Conservation (phyloP, 441 rosid species). For the Populus hybrid region DNA sequence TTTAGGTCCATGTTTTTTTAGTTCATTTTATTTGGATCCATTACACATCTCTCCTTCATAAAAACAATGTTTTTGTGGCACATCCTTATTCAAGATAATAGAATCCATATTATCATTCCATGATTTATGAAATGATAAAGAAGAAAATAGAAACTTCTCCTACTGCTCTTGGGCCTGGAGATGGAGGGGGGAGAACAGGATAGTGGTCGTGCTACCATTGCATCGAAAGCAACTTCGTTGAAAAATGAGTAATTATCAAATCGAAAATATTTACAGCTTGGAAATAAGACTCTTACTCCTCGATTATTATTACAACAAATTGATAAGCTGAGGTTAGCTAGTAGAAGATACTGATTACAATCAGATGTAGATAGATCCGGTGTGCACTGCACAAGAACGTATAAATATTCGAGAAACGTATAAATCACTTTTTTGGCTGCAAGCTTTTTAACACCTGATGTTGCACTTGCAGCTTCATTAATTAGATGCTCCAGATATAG, state of each 20-base stretch:
- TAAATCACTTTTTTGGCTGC: not conserved
- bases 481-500: too few relatives aligned
- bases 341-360: slow-evolving; percentile 21
- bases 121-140: not conserved
- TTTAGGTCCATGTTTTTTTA: too few relatives aligned
- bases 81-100: not conserved
- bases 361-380: slow-evolving; percentile 5
- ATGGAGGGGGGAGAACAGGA: not conserved
- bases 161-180: not conserved
- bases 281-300: slow-evolving; percentile 21
- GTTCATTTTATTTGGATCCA: not conserved
- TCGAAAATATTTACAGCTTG: slow-evolving; percentile 27
- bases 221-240: not conserved
- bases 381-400: slow-evolving; percentile 31
- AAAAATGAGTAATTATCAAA: too few relatives aligned
- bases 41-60: not conserved
- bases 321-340: not conserved
- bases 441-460: not conserved
- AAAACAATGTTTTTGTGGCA: not conserved
- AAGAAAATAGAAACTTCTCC: not conserved
- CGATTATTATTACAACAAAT: not conserved
- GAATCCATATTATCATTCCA: too few relatives aligned
- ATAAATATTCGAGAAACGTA: not conserved
- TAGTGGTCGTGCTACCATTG: not conserved
- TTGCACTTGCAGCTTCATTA: not conserved